A percentile compares a stretch with the other conserved stretches of the same genome.
These are phyloP conservation scores for Trebouxia sp. DNA, from an alignment of 139 green algal genomes.

Conservation along the genomic window DNA sequence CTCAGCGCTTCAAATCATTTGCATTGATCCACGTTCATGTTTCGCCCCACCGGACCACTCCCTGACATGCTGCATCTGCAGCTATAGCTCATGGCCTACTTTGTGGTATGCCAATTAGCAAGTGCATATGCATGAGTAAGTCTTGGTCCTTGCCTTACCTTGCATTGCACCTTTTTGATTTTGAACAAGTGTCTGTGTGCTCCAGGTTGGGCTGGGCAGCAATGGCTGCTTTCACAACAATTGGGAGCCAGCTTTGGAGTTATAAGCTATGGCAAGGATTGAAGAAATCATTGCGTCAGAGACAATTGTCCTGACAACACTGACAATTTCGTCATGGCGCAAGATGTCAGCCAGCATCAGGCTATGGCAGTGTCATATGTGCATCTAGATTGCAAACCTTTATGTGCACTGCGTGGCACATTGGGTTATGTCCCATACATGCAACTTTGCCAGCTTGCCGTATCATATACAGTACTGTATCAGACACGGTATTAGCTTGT, in stretches of 20 bases:
- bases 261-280: constrained; percentile 26
- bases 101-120: no score
- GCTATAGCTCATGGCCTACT: no score
- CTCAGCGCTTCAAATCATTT: no score
- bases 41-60: no score
- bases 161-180: background rate
- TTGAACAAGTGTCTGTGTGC: background rate
- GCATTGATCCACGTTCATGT: no score
- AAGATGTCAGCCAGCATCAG: background rate
- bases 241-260: constrained; percentile 35
- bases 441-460: background rate
- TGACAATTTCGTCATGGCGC: background rate
- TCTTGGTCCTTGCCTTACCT: background rate
- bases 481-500: background rate
- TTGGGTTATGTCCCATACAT: background rate
- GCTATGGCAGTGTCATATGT: background rate
- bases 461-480: background rate
- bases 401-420: background rate
- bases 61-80: no score
- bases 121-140: no score
- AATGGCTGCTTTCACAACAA: constrained; percentile 2
- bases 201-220: constrained; percentile 30
- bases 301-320: background rate
- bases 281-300: background rate
- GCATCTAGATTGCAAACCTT: background rate